Conservation (phyloP, 73 alveolate species). For the Tetrahymena malaccensis region DNA sequence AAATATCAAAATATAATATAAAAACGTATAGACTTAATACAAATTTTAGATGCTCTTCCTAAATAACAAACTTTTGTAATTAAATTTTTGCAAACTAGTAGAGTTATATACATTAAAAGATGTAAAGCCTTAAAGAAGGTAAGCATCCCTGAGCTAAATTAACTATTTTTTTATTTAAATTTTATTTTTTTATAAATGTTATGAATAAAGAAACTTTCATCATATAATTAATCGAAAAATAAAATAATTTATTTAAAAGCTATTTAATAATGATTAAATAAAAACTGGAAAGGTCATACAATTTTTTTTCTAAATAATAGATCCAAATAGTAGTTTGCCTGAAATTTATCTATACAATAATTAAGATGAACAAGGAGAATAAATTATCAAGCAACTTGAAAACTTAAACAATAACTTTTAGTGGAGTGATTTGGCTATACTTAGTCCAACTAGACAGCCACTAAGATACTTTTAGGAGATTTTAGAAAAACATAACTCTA, state of each 20-base stretch:
- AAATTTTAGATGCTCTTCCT: background rate
- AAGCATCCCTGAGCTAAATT: background rate
- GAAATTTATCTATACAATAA: too few relatives aligned
- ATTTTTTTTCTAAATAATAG: background rate
- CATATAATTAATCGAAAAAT: too few relatives aligned
- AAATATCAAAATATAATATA: background rate
- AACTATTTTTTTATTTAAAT: too few relatives aligned
- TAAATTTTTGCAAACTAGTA: background rate
- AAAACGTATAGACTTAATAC: background rate
- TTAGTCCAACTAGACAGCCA: background rate
- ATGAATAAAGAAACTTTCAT: too few relatives aligned
- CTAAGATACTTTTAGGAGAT: background rate
- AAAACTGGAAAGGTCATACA: too few relatives aligned
- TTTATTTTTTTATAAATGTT: too few relatives aligned
- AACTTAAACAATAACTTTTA: background rate
- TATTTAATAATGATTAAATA: too few relatives aligned
- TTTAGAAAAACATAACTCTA: background rate
- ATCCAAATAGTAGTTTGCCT: background rate
- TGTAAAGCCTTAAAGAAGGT: background rate
- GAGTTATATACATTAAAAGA: too few relatives aligned
- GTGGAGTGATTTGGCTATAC: background rate
- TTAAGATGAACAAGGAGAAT: background rate
- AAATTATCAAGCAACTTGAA: background rate
- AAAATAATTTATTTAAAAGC: too few relatives aligned
- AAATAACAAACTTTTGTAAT: background rate